Evolutionary conservation across 1,139 yeast genomes (phyloP).

Genomic region (Geotrichum citri-aurantii): DNA sequence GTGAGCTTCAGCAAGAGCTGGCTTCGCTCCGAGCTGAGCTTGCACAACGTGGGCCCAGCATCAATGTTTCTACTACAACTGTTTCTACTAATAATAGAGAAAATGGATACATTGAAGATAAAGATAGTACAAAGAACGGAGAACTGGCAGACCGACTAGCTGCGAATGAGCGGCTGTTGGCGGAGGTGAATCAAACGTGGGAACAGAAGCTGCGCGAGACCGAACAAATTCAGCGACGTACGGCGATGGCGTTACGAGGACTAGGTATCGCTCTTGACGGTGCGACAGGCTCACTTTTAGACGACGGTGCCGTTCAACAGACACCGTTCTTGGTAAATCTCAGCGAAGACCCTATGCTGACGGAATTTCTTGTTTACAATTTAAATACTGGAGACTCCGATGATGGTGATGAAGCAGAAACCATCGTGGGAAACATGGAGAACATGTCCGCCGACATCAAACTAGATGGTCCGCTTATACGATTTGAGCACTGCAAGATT

Average conservation of each 20-base stretch:
- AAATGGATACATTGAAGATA: background rate
- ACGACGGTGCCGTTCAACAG: slow-evolving; percentile 22
- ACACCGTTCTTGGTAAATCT: slow-evolving; percentile 31
- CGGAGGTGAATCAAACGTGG: slow-evolving; percentile 30
- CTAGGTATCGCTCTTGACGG: slow-evolving; percentile 24
- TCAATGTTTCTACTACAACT: background rate
- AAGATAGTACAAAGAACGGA: slow-evolving; percentile 15
- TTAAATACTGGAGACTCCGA: slow-evolving; percentile 23
- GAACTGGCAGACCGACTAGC: slow-evolving; percentile 26
- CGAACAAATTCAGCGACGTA: slow-evolving; percentile 24
- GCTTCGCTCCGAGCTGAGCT: slow-evolving; percentile 22
- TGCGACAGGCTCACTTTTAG: slow-evolving; percentile 15
- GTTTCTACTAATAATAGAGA: background rate
- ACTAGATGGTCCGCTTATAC: slow-evolving; percentile 25
- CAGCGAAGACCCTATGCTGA: slow-evolving; percentile 29
- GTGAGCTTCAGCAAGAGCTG: slow-evolving; percentile 31
- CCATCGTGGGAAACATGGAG: slow-evolving; percentile 26
- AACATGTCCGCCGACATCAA: slow-evolving; percentile 24
- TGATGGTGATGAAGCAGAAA: slow-evolving; percentile 3
- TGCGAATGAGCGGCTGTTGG: slow-evolving; percentile 27
- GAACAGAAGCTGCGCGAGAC: slow-evolving; percentile 28
- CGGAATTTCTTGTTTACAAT: slow-evolving; percentile 32
- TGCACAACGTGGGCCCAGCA: background rate
- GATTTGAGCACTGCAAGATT: slow-evolving; percentile 27
- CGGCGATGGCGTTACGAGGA: slow-evolving; percentile 29